Evolutionary conservation across 2,329 filamentous ascomycete genomes (phyloP), one percentile per base, ranked within the genome.

Genomic region (Xylogone sp.): DNA sequence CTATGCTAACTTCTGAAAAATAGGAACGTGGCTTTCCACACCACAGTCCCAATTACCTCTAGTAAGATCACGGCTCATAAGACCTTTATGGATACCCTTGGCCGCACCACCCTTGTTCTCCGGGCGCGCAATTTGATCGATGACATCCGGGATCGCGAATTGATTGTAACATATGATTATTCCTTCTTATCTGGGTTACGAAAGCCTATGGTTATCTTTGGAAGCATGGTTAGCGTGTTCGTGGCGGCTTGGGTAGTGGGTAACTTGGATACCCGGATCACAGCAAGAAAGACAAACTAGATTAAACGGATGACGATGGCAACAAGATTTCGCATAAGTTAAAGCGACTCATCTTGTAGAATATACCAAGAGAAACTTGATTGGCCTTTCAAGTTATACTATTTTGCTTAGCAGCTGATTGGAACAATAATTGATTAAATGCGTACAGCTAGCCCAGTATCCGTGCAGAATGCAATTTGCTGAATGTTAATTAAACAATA

Each of bases 81-180:
- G 70, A 97, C 92, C 0, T 99, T 91, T 72, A 87, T 99, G 73
- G 94, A 99, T 70, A 97, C 94, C 0, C 64, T 93, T 27, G 94
- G 94, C 55, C 88, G 94, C 57, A 95, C 93, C 0, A 81, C 86
- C 0, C 77, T 99, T 54, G 86, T 81, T 47, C 78, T 99, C 63
- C 88, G 86, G 55, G 89, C 90, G 7, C 79, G 84, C 61, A 97
- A 97, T 68, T 75, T 97, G 48, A 89, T 95, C 1, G 94, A 99
- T 62, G 94, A 97, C 60, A 83, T 92, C 64, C 82, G 92, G 49
- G 90, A 92, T 64, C 84, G 88, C 27, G 85, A 94, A 58, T 70
- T 97, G 20, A 75, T 96, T 61, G 87, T 97, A 49, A 87, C 88
- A 2, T 99, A 99, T 69, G 88, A 96, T 57, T 90, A 94, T 65